Evolutionary conservation across 108 stramenopile species (phyloP), one percentile per base, ranked within the genome.

Genomic region (Poteriospumella lacustris): DNA sequence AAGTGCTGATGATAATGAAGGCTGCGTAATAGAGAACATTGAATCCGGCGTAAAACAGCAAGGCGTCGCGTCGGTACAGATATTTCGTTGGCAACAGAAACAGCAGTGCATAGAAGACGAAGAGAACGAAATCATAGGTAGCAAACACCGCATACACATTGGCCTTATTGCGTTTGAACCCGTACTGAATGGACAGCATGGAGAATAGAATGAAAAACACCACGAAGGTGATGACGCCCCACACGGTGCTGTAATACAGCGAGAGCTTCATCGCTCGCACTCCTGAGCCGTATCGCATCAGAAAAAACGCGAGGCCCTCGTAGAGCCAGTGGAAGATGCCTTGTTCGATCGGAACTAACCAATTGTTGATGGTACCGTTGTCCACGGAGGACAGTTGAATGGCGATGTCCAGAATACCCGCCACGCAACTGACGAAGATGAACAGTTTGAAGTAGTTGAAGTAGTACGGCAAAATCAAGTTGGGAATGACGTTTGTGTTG

Each of bases 241-340:
- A 73, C 5, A 64, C 31, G 33, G 3, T 34, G 9, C 60, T 33
- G 33, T 5, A 34, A 34, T 9, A 34, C 60, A 64, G 15, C 31
- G 60, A 3, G 9, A 42, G 70, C 36, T 34, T 5, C 38, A 73
- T 73, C 5, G 70, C 70, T 12, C n/a, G 15, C 3, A 52, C 28
- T 34, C 70, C 70, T 73, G 70, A 24, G 36, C 70, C 70, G 36
- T 73, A 73, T 5, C 47, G 36, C 70, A 73, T 73, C 9, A 73
- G 47, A 42, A 73, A 73, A 38, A 73, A 73, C 28, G 70, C 70
- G 31, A 73, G 31, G 33, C 70, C 70, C 36, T 73, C 70, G 33
- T 56, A 52, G 40, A 73, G 36, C 41, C 24, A 29, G 47, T 73
- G 70, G 31, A 29, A 52, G n/a, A 73, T 5, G 5, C 12, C 70